Evolutionary conservation across 108 stramenopile genomes (phyloP), one percentile per base, ranked within the genome.

Genomic region (Cylindrotheca closterium): DNA sequence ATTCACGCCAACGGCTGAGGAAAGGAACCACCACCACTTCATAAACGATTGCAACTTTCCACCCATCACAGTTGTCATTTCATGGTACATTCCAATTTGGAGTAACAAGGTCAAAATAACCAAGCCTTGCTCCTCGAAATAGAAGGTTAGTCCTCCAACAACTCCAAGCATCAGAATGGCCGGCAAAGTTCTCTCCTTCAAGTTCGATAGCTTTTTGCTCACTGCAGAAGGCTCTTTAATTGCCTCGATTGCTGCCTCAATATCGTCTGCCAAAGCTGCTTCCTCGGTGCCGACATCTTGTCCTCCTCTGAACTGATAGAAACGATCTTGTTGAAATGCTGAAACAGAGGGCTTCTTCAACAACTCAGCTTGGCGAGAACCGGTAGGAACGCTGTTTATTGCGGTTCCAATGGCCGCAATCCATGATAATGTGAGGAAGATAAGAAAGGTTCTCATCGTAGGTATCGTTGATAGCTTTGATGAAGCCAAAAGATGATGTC

Each of bases 1-100:
- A 61, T 64, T 51, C 47, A 37, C 34, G 7, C 55, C 71, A n/a
- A 64, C 27, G 0, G 31, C 63, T 2, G 57, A 72, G 24, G 87
- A 81, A 8, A 60, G 58, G 64, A 85, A 88, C 84, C 82, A 85
- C 82, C 79, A 88, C 79, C 82, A 88, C 42, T 88, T 85, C 24
- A 22, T 33, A 15, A 71, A 25, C 7, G 45, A 27, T 37, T 54
- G 52, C 49, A 63, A 31, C 45, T 51, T 56, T 31, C 62, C 65
- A n/a, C 76, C 79, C 3, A 88, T 72, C 2, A 79, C 57, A 18
- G 51, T 63, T 27, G 71, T 71, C 42, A 65, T 63, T 62, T 86
- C 85, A 0, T 70, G 54, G 55, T 81, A 88, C 78, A 88, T 74
- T 24, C 68, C 80, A 8, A 60, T 47, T 50, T 88, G 87, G 48